Percentiles rank a stretch among this genome's conserved stretches.
phyloP scores from a whole-genome alignment of 2,329 filamentous ascomycete species.

The Pseudocercospora fuligena region DNA sequence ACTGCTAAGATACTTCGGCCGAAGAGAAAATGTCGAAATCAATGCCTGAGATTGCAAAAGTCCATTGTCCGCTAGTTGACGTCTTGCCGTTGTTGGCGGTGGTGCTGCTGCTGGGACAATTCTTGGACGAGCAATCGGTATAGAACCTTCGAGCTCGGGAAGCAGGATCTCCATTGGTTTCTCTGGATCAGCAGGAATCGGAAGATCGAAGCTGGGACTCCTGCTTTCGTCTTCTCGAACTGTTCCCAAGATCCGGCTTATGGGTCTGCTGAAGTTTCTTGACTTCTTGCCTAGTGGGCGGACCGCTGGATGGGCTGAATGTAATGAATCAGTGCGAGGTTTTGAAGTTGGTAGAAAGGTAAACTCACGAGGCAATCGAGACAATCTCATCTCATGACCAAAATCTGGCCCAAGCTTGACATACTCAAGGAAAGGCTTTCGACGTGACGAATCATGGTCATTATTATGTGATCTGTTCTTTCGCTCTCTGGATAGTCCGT shows the following conservation, averaged over 20 bases:
- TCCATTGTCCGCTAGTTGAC: not conserved
- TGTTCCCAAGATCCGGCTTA: not conserved
- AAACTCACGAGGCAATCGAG: not conserved
- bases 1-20: not conserved
- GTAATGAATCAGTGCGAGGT: not conserved
- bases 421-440: not conserved
- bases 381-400: not conserved
- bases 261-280: not conserved
- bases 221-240: not conserved
- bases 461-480: not conserved
- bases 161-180: not conserved
- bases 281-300: not conserved
- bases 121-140: not conserved
- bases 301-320: not conserved
- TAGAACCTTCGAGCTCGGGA: not conserved
- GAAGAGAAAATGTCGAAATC: not conserved
- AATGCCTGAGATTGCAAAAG: conserved; percentile 1
- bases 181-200: not conserved
- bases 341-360: not conserved
- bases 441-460: not conserved
- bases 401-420: conserved; percentile 6
- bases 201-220: not conserved
- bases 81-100: not conserved
- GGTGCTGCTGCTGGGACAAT: too few species aligned
- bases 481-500: not conserved